Evolutionary conservation across 2,329 filamentous ascomycete genomes (phyloP), one percentile per base, ranked within the genome.

Genomic region (Calonectria ilicicola): DNA sequence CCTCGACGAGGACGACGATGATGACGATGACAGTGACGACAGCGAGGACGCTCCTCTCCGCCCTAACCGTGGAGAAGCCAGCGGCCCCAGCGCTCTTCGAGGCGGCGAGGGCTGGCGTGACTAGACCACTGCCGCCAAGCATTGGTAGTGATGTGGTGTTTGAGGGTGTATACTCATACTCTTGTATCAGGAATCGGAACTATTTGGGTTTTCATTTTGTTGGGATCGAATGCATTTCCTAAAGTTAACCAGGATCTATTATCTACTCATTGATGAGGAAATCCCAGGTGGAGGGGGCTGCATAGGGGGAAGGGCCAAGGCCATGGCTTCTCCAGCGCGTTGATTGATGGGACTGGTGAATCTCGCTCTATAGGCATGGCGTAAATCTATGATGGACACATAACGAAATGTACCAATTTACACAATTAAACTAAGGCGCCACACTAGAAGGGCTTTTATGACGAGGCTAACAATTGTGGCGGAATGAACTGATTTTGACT

Each of bases 1-100:
- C 12, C 83, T 93, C 49, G 88, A 90, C 29, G 89, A 91, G 35
- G 90, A 92, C 10, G 88, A 89, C 2, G 32, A 38, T 14, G 49
- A 53, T 12, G 87, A 81, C 19, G 77, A 58, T n/a, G 51, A 56
- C 38, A 90, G 92, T 9, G 88, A 89, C 2, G 44, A 47, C 8
- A 47, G 44, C n/a, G 87, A 82, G 21, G 77, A 82, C 46, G 86
- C 73, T 80, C 82, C 72, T 71, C 75, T 81, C 19, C 81, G 76
- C 71, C 79, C 80, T 3, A 78, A 79, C 62, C n/a, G n/a, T n/a
- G 72, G 75, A 42, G 77, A 81, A 27, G 71, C 74, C 27, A 76
- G 66, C 19, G 82, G 78, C 14, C 76, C 85, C 7, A 84, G 80
- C 53, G 86, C 84, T 4, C 81, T 88, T n/a, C 81, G 83, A 38